phyloP scores from a whole-genome alignment of 148 eudicot genomes.

The Camellia lanceoleosa region DNA sequence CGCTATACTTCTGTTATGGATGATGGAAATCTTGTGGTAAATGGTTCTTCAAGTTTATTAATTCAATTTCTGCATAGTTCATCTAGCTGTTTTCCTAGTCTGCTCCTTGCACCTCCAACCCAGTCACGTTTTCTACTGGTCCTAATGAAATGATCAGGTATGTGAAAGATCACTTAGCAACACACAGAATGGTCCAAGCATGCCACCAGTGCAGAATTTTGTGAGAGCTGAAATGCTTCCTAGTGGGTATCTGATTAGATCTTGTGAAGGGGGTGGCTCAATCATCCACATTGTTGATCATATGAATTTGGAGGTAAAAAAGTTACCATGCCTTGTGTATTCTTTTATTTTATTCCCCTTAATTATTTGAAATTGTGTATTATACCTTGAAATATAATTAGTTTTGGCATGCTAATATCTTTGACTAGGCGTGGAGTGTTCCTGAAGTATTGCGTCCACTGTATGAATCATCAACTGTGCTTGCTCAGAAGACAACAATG shows the following conservation, averaged over 20 bases:
- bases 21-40: constrained; percentile 94
- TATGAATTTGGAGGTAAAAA: constrained; percentile 66
- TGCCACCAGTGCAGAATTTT: constrained; percentile 75
- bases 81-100: not conserved
- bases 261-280: constrained; percentile 86
- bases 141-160: constrained; percentile 39
- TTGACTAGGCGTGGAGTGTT: constrained; percentile 65
- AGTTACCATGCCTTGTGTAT: not conserved
- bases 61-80: not conserved
- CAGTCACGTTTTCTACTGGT: not conserved
- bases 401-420: not conserved
- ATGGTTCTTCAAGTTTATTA: constrained; percentile 7
- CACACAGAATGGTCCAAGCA: constrained; percentile 83
- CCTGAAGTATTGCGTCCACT: constrained; percentile 85
- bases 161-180: constrained; percentile 93
- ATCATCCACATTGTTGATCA: constrained; percentile 83
- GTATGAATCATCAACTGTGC: constrained; percentile 74
- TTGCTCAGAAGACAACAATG: constrained; percentile 80
- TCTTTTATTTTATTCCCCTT: no score
- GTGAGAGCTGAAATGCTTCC: constrained; percentile 81
- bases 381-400: not conserved
- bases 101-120: not conserved
- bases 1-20: constrained; percentile 94
- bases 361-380: not conserved
- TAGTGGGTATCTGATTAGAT: constrained; percentile 75